Evolutionary conservation across 2,329 filamentous ascomycete genomes (phyloP), one percentile per base, ranked within the genome.

Genomic region (Exserohilum rostratum): DNA sequence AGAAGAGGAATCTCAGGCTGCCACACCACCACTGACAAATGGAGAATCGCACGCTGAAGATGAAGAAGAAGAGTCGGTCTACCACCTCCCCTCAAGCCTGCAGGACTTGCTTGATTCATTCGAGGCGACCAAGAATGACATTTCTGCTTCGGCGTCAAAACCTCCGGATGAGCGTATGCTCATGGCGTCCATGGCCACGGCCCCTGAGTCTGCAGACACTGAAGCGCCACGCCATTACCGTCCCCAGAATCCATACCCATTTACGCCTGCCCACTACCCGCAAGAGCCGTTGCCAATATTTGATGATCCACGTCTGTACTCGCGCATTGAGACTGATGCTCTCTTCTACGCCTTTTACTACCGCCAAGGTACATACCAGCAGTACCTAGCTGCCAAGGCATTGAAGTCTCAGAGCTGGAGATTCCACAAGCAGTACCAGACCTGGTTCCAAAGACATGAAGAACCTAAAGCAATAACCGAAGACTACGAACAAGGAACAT

Each of bases 341-440:
- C 82, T 99, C 9, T 99, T 99, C 78, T 99, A 99, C 78, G 90
- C 96, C 40, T 99, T 99, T 78, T 99, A 99, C 82, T 99, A 99
- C 81, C 91, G 93, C 66, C 95, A 99, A 77, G 92, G 92, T 22
- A 93, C 92, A 1, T 93, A 96, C 66, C 93, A 98, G 75, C 95
- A 99, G 74, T 97, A 93, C 72, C 83, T 98, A 55, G 92, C 95
- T 1, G 95, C 95, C 12, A 96, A 96, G 77, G 91, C 95, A n/a
- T 80, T 99, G 47, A 99, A 99, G 79, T 90, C 93, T 64, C 95
- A 99, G 77, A 97, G 93, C 77, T 99, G 95, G 95, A 86, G 95
- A 52, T 99, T 99, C 76, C 95, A 99, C 79, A 99, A 99, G 82
- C 95, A 98, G 76, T 99, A 99, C 73, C 95, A 77, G 77, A 99